Evolutionary conservation across 2,329 filamentous ascomycete genomes (phyloP).

Genomic region (Pochonia chlamydosporia): DNA sequence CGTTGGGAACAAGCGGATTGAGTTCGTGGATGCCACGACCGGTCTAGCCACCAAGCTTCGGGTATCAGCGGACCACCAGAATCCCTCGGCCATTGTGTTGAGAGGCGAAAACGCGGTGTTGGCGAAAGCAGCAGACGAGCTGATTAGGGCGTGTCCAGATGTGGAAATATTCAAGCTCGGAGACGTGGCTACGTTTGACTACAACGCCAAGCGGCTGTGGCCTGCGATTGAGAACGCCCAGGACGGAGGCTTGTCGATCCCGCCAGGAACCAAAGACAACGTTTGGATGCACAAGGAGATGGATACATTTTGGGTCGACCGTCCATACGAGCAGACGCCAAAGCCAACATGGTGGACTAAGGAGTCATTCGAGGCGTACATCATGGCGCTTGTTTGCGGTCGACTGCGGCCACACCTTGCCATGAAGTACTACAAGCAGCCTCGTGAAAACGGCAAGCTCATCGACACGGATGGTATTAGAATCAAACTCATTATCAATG

Average conservation of each 20-base stretch:
- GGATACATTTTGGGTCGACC: conserved; percentile 22
- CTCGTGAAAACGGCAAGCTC: conserved; percentile 18
- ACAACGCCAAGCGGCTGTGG: conserved; percentile 30
- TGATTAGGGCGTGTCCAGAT: conserved; percentile 22
- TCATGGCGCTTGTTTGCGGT: conserved; percentile 34
- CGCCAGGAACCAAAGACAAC: conserved; percentile 16
- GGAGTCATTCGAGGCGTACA: conserved; percentile 35
- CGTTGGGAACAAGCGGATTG: conserved; percentile 25
- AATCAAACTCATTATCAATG: conserved; percentile 29
- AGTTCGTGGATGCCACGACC: conserved; percentile 28
- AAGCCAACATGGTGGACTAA: conserved; percentile 35
- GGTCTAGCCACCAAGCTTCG: conserved; percentile 26
- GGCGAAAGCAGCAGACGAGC: conserved; percentile 27
- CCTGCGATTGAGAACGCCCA: conserved; percentile 23
- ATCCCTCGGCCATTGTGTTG: conserved; percentile 25
- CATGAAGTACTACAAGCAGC: conserved; percentile 28
- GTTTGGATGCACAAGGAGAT: conserved; percentile 31
- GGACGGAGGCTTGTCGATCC: conserved; percentile 18
- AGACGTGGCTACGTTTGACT: conserved; percentile 27
- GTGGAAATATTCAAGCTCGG: conserved; percentile 31
- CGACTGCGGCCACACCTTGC: conserved; percentile 27
- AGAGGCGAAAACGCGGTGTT: conserved; percentile 25
- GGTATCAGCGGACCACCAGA: conserved; percentile 24
- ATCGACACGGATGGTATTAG: conserved; percentile 33
- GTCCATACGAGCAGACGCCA: conserved; percentile 32